Conservation (phyloP, 371 early-diverging fungal genomes). For the Zychaea mexicana region DNA sequence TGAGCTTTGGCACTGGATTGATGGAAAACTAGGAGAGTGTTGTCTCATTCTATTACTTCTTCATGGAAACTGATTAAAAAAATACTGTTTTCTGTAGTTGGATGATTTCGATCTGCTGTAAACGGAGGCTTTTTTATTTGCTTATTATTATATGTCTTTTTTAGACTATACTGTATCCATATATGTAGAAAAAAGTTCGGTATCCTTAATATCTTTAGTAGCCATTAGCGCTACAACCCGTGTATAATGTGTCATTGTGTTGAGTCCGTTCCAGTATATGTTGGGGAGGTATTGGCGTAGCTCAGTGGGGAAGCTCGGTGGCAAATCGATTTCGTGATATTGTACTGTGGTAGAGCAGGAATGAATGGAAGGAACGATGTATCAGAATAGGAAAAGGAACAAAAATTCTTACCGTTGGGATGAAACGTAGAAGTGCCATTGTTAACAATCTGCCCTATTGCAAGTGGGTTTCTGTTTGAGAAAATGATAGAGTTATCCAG, state of each 20-base stretch:
- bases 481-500: neutral
- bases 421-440: constrained; percentile 36
- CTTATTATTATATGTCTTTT: neutral
- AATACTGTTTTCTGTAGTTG: constrained; percentile 40
- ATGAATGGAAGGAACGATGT: too few relatives aligned
- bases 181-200: constrained; percentile 58
- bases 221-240: constrained; percentile 48
- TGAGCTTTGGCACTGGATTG: too few relatives aligned
- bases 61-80: neutral
- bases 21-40: too few relatives aligned
- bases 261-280: constrained; percentile 31
- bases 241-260: constrained; percentile 11
- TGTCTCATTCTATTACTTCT: too few relatives aligned
- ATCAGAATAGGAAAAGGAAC: neutral
- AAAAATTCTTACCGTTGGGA: constrained; percentile 55
- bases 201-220: constrained; percentile 33
- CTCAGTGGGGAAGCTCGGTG: constrained; percentile 37
- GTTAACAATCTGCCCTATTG: constrained; percentile 61
- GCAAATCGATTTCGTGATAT: constrained; percentile 58
- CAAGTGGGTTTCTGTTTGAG: constrained; percentile 46
- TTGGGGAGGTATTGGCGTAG: constrained; percentile 56
- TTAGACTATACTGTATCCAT: constrained; percentile 36
- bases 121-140: too few relatives aligned
- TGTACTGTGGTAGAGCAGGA: constrained; percentile 39
- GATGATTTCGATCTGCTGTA: constrained; percentile 73